Percentiles rank a stretch among this genome's conserved stretches.
These are phyloP conservation scores for Amylostereum chailletii DNA, from an alignment of 1,284 basidiomycete species.

Conservation along the genomic window DNA sequence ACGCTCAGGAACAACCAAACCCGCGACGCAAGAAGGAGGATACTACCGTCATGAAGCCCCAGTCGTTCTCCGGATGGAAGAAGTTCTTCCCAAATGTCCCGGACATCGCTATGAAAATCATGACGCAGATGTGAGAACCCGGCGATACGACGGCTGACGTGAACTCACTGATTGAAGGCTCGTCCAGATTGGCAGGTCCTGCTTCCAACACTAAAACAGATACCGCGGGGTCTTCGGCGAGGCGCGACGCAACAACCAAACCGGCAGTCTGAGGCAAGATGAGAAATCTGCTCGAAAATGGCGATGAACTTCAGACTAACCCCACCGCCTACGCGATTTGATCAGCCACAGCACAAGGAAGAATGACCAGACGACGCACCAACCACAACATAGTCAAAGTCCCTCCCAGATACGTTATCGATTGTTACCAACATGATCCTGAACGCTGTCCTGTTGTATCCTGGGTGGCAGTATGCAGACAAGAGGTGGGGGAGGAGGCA, in stretches of 20 bases:
- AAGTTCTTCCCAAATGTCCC: conserved; percentile 6
- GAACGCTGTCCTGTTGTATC: too few relatives aligned
- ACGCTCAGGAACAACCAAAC: not conserved
- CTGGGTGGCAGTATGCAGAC: too few relatives aligned
- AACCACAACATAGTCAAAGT: too few relatives aligned
- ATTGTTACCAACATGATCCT: too few relatives aligned
- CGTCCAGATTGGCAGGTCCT: conserved; percentile 22
- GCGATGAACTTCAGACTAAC: too few relatives aligned
- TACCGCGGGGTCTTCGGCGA: conserved; percentile 14
- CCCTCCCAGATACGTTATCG: too few relatives aligned
- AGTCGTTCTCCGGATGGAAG: conserved; percentile 18
- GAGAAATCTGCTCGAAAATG: too few relatives aligned
- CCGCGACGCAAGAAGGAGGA: not conserved
- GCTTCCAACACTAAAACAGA: conserved; percentile 30
- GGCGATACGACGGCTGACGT: not conserved
- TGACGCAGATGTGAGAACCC: not conserved
- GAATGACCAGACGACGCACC: too few relatives aligned
- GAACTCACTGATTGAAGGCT: conserved; percentile 18
- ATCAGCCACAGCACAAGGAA: too few relatives aligned
- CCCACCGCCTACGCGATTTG: too few relatives aligned
- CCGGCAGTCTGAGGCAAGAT: conserved; percentile 8
- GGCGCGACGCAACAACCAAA: conserved; percentile 14
- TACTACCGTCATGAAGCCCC: conserved; percentile 18
- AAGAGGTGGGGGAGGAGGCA: too few relatives aligned
- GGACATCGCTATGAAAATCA: not conserved